Base-by-base conservation (phyloP, 371 early-diverging fungal species). In the Lichtheimia corymbifera region DNA sequence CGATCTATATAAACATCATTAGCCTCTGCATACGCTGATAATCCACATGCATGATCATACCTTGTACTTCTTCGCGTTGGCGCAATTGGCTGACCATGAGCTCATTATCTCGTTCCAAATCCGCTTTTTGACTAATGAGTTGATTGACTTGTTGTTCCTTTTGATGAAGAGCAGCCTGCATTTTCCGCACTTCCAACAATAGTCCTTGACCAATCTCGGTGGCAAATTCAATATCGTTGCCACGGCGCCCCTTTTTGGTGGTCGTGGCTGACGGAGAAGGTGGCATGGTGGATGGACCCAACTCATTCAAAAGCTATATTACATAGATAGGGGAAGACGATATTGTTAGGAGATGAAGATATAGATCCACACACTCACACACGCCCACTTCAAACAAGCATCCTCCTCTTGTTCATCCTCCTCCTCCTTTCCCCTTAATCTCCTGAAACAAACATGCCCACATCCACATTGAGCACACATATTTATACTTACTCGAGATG, bases 131-230 rank as follows among this genome's bases (percentile, higher is more conserved):
- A 20, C 76, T 74, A 41, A 88, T 87, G 6, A 87, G 74, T 22
- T 79, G 82, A 59, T 83, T 82, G 56, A 84, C 79, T 45, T 76
- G 79, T 59, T 82, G 83, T 17, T 91, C 91, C 47, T 87, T 81
- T 72, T 86, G 84, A 63, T 80, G 79, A 15, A 80, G 30, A 13
- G 64, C 49, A 6, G 66, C 70, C 50, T 82, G 82, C 59, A 84
- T 64, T 58, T 77, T 77, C 6, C 80, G 75, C 17, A 82, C 73
- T 57, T 84, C 82, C 40, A 74, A 54, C 53, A 84, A 62, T 24
- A 84, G 55, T 2, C 73, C 74, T 44, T 84, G 82, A 17, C 83
- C 85, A 40, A 84, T 79, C 43, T 77, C 79, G 14, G 83, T 75
- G 30, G 83, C 83, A 63, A 83, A 77, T 28, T 79, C 77, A 56